Conservation (phyloP, 2,329 filamentous ascomycete genomes). For the Fusarium compactum region DNA sequence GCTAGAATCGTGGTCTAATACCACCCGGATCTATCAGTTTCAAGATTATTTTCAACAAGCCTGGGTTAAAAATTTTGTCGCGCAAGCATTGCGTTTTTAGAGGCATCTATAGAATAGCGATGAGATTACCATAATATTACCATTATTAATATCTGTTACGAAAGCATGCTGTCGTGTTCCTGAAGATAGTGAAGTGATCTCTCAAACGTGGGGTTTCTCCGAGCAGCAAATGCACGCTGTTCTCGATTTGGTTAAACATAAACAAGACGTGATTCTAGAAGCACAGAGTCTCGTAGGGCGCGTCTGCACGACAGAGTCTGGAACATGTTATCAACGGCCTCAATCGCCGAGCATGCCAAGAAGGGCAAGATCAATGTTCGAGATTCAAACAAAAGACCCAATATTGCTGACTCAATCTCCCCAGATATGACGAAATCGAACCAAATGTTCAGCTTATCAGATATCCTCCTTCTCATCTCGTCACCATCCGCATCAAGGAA, state of each 20-base stretch:
- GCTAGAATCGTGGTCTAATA: background rate
- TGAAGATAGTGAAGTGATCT: background rate
- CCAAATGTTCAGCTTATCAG: background rate
- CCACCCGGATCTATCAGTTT: background rate
- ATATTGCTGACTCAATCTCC: background rate
- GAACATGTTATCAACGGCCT: background rate
- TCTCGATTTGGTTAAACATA: background rate
- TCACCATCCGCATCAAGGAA: background rate
- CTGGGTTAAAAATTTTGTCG: background rate
- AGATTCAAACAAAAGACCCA: slow-evolving; percentile 2
- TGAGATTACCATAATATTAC: background rate
- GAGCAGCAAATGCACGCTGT: background rate
- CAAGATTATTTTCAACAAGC: background rate
- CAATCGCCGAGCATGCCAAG: background rate
- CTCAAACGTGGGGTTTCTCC: background rate
- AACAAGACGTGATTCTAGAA: background rate
- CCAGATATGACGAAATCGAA: background rate
- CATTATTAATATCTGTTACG: background rate
- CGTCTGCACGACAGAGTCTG: background rate
- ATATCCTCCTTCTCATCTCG: slow-evolving; percentile 5
- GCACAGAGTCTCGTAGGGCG: background rate
- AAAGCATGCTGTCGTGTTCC: background rate
- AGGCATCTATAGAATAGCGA: background rate
- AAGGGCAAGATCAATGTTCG: background rate
- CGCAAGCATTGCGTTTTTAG: background rate